Base-by-base conservation (phyloP, 2,329 filamentous ascomycete genomes). In the Coleophoma cylindrospora region DNA sequence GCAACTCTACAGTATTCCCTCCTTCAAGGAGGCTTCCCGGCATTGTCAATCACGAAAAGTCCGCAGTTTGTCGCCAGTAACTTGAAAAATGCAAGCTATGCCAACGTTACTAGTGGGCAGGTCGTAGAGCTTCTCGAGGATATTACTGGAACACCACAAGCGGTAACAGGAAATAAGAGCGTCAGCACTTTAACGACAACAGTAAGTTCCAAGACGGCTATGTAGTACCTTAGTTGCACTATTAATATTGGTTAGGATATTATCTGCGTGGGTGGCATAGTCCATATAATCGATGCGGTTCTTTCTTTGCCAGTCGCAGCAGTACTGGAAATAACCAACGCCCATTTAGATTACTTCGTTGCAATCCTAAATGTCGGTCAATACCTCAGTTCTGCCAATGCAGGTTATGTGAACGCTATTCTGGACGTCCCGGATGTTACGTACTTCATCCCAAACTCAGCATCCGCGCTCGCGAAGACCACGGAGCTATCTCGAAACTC, bases 251-350 rank as follows among this genome's bases (percentile, higher is more conserved):
- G 44, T 17, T 27, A 76, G 74, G 73, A 80, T 58, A 65, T 80
- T 46, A 70, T 74, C 55, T 82, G 76, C 58, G 72, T 72, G n/a
- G 73, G 76, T 47, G 78, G 78, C 22, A 66, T 77, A 32, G 73
- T 84, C 3, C 77, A 81, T 55, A 67, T 81, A 38, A 70, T 81
- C 47, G 69, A 80, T 58, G 61, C 61, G 3, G 67, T 78, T 19
- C 68, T 79, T 6, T 67, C 66, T 0, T 64, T 80, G 7, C 79
- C 79, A 0, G 11, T 51, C 9, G 32, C 36, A 32, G 38, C 51
- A 4, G 54, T 55, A 1, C 21, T 38, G 2, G 49, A 52, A 15
- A 48, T 57, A 37, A 50, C 52, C 1, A 50, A 47, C 3, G 50
- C 54, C 1, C 32, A 38, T 6, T 43, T 57, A 7, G 43, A 56